Percentiles rank a stretch among this genome's conserved stretches.
phyloP scores from a whole-genome alignment of 352 stramenopile genomes.

The Vaucheria bursata region DNA sequence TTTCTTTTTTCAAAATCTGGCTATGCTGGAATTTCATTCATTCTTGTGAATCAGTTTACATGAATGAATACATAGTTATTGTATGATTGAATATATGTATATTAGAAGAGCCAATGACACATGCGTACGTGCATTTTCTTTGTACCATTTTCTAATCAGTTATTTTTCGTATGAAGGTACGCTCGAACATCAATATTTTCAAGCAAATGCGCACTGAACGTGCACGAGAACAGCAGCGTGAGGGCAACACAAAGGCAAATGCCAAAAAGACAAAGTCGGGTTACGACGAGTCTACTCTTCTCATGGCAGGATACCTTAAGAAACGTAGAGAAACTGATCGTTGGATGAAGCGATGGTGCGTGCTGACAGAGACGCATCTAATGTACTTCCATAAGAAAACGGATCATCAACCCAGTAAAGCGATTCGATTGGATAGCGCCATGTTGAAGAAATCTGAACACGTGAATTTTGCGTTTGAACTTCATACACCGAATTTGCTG shows the following conservation, averaged over 20 bases:
- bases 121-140: no score
- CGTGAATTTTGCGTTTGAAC: conserved; percentile 64
- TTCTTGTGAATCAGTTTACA: no score
- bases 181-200: conserved; percentile 27
- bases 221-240: background rate
- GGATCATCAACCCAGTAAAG: conserved; percentile 30
- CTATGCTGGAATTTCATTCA: no score
- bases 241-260: background rate
- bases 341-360: conserved; percentile 41
- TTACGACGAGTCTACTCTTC: conserved; percentile 4
- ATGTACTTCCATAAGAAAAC: conserved; percentile 44
- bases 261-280: background rate
- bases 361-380: conserved; percentile 20
- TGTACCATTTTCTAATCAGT: no score
- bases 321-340: conserved; percentile 42
- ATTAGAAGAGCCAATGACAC: no score
- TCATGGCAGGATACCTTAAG: conserved; percentile 42
- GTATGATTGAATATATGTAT: no score
- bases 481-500: conserved; percentile 74
- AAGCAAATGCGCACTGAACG: conserved; percentile 11
- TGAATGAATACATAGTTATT: no score
- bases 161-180: no score
- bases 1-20: no score
- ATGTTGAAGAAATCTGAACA: conserved; percentile 36
- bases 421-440: conserved; percentile 6